A percentile compares a stretch with the other conserved stretches of the same genome.
Evolutionary conservation across 2,329 filamentous ascomycete species (phyloP).

Genomic region (Ustulina deusta): DNA sequence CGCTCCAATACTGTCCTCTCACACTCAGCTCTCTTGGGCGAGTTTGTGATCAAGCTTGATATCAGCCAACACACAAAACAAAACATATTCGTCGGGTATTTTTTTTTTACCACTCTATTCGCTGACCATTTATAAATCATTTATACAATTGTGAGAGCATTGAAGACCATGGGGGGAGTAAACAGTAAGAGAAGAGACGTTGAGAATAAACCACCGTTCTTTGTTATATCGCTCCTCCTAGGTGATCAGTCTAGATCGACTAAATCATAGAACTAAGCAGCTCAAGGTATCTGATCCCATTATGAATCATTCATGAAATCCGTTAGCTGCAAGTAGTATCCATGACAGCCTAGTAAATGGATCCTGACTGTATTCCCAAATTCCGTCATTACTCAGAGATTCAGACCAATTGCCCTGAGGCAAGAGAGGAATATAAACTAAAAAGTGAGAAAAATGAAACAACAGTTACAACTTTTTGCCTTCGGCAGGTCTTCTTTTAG

Average conservation of each 20-base stretch:
- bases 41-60: neutral
- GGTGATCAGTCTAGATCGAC: neutral
- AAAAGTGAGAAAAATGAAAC: neutral
- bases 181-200: neutral
- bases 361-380: neutral
- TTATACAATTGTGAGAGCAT: neutral
- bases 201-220: neutral
- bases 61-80: neutral
- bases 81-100: neutral
- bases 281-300: neutral
- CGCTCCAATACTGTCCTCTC: constrained; percentile 5
- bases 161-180: neutral
- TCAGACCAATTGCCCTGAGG: neutral
- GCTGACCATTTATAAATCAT: neutral
- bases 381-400: neutral
- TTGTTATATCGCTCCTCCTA: neutral
- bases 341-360: neutral
- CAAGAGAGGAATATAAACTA: neutral
- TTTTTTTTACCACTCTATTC: neutral
- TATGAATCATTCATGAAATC: neutral
- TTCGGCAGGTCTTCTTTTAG: constrained; percentile 45
- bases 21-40: neutral
- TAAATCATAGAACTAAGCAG: neutral
- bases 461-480: neutral
- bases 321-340: neutral